A percentile compares a stretch with the other conserved stretches of the same genome.
These are phyloP conservation scores for Lithohypha guttulata DNA, from an alignment of 2,329 filamentous ascomycete species.

Conservation along the genomic window DNA sequence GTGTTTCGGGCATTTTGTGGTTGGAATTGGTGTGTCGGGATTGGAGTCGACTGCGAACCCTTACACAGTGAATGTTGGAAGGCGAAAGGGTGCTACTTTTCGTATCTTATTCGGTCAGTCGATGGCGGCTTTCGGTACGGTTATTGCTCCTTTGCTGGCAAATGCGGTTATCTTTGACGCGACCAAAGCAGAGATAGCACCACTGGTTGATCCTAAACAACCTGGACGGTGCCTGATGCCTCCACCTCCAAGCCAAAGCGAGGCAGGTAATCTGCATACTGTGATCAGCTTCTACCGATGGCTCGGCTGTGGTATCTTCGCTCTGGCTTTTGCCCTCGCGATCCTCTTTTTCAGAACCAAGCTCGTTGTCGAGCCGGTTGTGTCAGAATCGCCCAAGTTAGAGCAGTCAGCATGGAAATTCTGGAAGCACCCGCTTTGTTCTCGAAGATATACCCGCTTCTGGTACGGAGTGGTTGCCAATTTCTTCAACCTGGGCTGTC, in stretches of 20 bases:
- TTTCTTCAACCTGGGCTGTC: constrained; percentile 70
- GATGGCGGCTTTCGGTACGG: constrained; percentile 64
- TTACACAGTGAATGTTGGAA: constrained; percentile 65
- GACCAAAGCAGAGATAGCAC: constrained; percentile 11
- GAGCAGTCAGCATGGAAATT: constrained; percentile 36
- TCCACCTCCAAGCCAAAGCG: constrained; percentile 30
- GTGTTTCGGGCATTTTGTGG: constrained; percentile 48
- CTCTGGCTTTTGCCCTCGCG: constrained; percentile 43
- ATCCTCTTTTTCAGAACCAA: constrained; percentile 49
- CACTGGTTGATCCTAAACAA: constrained; percentile 10
- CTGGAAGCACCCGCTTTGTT: constrained; percentile 19
- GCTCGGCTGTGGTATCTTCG: constrained; percentile 59
- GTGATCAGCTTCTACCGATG: constrained; percentile 72
- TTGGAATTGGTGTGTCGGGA: constrained; percentile 60
- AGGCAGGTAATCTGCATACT: constrained; percentile 43
- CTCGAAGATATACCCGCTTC: constrained; percentile 56
- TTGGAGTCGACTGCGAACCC: constrained; percentile 70
- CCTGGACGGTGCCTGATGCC: constrained; percentile 13
- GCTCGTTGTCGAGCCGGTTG: constrained; percentile 62
- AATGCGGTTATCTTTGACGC: constrained; percentile 51
- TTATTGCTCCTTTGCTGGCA: constrained; percentile 62
- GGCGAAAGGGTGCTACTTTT: constrained; percentile 62
- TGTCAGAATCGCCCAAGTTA: constrained; percentile 45
- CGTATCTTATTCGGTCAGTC: constrained; percentile 68
- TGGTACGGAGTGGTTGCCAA: constrained; percentile 68